Evolutionary conservation across 306 rosid species (phyloP).

Genomic region (Comarum palustre): DNA sequence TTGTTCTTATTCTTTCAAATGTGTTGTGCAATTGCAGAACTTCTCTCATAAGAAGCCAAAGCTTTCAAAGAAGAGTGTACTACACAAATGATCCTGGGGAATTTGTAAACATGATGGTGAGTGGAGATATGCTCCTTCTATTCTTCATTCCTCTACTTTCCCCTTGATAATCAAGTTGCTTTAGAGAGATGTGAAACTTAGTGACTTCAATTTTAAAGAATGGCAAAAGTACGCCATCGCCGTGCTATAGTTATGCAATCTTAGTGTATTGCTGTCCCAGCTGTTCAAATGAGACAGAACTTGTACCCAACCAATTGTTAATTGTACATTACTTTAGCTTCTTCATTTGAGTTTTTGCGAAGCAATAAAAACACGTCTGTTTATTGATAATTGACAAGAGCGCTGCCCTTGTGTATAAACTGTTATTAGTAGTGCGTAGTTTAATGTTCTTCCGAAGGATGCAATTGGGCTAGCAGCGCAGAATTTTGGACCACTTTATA

Average conservation of each 20-base stretch:
- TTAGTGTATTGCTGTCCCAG: neutral
- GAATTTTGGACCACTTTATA: neutral
- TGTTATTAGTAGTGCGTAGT: neutral
- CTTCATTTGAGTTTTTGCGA: neutral
- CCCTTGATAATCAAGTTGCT: neutral
- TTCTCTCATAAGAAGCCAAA: conserved; percentile 65
- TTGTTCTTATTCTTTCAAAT: neutral
- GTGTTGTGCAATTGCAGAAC: conserved; percentile 35
- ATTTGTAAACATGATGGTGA: conserved; percentile 3
- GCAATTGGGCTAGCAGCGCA: neutral
- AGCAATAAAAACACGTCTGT: neutral
- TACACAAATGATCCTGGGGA: conserved; percentile 61
- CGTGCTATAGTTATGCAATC: neutral
- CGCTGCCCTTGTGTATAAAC: neutral
- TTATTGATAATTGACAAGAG: neutral
- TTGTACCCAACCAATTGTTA: neutral
- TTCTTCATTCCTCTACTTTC: neutral
- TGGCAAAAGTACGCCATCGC: neutral
- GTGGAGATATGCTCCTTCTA: neutral
- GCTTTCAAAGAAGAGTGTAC: conserved; percentile 65
- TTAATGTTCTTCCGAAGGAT: neutral
- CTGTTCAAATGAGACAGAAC: neutral
- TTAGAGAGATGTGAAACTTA: neutral
- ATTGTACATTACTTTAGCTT: neutral
- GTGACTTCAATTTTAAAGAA: neutral